Conservation (phyloP, 139 green algal species). For the Chlorella sp. region DNA sequence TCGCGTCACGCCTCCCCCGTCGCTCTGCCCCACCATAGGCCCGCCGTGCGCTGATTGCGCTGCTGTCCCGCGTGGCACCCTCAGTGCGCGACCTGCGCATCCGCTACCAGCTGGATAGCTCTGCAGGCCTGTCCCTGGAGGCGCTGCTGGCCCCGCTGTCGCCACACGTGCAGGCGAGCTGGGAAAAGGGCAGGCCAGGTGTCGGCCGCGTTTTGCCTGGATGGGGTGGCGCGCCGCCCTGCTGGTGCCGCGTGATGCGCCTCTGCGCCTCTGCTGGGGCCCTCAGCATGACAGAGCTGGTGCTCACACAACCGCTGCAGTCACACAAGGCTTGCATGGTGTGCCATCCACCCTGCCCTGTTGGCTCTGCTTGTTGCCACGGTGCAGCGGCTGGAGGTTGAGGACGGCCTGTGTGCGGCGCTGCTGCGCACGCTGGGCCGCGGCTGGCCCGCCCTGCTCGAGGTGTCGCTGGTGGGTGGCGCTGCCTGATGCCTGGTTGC, state of each 20-base stretch:
- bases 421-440: neutral
- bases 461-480: neutral
- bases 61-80: neutral
- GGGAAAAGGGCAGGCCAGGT: no score
- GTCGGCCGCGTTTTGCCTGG: no score
- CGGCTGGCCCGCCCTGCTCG: neutral
- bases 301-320: no score
- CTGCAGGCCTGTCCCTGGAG: neutral
- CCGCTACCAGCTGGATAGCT: neutral
- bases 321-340: no score
- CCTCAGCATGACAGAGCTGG: no score
- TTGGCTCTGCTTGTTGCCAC: neutral
- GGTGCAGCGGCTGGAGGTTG: constrained; percentile 2
- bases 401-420: constrained; percentile 13
- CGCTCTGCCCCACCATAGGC: no score
- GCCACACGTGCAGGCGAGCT: constrained; percentile 3
- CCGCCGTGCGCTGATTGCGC: neutral
- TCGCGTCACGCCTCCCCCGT: no score
- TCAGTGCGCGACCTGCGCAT: neutral
- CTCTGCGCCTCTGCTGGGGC: no score
- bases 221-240: no score
- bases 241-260: no score
- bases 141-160: constrained; percentile 20
- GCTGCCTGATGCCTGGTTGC: no score
- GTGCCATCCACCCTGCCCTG: no score